A percentile compares a stretch with the other conserved stretches of the same genome.
Conservation (phyloP, 2,329 filamentous ascomycete genomes). For the Nannizziopsis arthrosporioides region DNA sequence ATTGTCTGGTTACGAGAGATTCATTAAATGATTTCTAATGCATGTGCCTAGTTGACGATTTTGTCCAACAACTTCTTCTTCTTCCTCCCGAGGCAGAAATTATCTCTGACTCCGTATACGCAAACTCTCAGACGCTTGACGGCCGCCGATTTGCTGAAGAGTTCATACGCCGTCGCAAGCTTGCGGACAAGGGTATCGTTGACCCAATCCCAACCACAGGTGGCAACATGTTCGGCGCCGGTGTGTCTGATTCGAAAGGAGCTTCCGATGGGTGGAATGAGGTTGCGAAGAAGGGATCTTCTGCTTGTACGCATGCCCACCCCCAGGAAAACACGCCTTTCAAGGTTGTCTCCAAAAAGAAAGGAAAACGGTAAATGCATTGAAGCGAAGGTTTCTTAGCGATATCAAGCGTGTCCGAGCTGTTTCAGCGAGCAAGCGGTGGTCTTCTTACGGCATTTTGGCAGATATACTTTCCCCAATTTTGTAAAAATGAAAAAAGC, state of each 20-base stretch:
- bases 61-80: slow-evolving; percentile 62
- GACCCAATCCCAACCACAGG: slow-evolving; percentile 49
- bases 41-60: slow-evolving; percentile 54
- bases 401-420: background rate
- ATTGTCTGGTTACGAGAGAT: background rate
- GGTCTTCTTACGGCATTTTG: background rate
- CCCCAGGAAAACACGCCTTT: slow-evolving; percentile 50
- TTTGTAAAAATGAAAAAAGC: background rate
- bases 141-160: slow-evolving; percentile 88
- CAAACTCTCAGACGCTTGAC: slow-evolving; percentile 77
- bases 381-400: background rate
- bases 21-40: slow-evolving; percentile 23
- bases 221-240: slow-evolving; percentile 32
- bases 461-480: background rate
- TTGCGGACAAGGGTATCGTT: slow-evolving; percentile 82
- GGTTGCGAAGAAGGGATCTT: slow-evolving; percentile 78
- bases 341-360: slow-evolving; percentile 92
- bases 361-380: slow-evolving; percentile 57
- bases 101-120: slow-evolving; percentile 83
- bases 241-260: slow-evolving; percentile 34
- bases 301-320: slow-evolving; percentile 39
- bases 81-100: slow-evolving; percentile 68
- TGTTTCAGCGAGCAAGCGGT: slow-evolving; percentile 3
- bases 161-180: slow-evolving; percentile 82
- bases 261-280: slow-evolving; percentile 76